A percentile compares a stretch with the other conserved stretches of the same genome.
phyloP scores from a whole-genome alignment of 257 asterid genomes.

The Gentiana macrophylla region DNA sequence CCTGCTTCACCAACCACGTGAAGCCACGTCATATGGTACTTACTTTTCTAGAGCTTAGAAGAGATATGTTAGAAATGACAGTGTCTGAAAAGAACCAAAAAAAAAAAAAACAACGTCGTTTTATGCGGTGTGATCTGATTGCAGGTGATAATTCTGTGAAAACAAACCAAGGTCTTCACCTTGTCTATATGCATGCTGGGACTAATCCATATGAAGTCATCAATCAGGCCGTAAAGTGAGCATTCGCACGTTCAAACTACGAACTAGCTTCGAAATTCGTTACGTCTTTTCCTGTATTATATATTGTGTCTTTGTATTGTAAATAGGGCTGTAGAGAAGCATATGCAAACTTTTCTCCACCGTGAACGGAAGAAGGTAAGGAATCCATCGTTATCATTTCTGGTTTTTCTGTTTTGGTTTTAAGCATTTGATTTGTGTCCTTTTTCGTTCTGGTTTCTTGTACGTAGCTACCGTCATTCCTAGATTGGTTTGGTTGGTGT shows the following conservation, averaged over 20 bases:
- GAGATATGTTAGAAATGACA: conserved; percentile 11
- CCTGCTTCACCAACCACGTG: conserved; percentile 9
- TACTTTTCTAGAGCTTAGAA: conserved; percentile 7
- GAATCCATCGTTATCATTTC: conserved; percentile 6
- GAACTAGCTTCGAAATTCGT: neutral
- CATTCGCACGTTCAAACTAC: conserved; percentile 8
- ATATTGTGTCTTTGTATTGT: conserved; percentile 2
- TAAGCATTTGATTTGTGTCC: neutral
- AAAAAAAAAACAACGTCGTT: conserved; percentile 11
- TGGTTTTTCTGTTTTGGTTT: conserved; percentile 5
- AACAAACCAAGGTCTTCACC: conserved; percentile 84
- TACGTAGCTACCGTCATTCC: conserved; percentile 57
- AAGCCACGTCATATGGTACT: neutral
- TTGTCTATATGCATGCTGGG: conserved; percentile 89
- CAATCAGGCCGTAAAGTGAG: conserved; percentile 89
- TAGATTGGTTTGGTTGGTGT: conserved; percentile 99
- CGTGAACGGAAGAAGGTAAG: conserved; percentile 76
- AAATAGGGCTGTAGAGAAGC: conserved; percentile 80
- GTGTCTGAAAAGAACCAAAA: conserved; percentile 12
- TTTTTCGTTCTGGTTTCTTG: conserved; percentile 10
- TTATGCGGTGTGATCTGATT: conserved; percentile 19
- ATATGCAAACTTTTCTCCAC: conserved; percentile 84
- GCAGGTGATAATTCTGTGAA: conserved; percentile 85
- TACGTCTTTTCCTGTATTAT: neutral
- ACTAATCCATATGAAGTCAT: conserved; percentile 89